Evolutionary conservation across 177 flowering plant species (phyloP).

Genomic region (Vitis hybrid): DNA sequence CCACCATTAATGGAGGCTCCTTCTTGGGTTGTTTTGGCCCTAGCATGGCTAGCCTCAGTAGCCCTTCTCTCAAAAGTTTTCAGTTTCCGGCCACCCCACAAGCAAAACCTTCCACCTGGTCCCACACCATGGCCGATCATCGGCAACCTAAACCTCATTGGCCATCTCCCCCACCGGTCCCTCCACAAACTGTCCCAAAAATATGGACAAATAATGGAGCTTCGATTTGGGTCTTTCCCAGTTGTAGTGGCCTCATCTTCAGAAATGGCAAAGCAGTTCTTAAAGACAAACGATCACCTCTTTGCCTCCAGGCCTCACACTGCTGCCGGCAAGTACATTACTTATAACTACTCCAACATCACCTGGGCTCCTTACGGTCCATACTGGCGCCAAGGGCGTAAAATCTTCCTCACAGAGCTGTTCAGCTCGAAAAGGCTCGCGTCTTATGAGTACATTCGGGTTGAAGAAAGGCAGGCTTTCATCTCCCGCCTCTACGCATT

Average conservation of each 20-base stretch:
- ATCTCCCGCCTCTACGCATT: neutral
- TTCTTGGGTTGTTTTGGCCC: too few relatives aligned
- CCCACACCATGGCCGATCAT: slow-evolving; percentile 13
- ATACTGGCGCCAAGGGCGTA: too few relatives aligned
- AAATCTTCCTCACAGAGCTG: too few relatives aligned
- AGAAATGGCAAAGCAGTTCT: slow-evolving; percentile 4
- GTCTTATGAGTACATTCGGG: neutral
- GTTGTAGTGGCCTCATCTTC: slow-evolving; percentile 10
- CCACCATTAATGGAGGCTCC: too few relatives aligned
- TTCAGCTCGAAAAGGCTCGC: neutral
- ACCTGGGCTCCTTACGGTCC: too few relatives aligned
- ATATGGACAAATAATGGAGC: slow-evolving; percentile 11
- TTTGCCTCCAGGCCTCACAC: slow-evolving; percentile 6
- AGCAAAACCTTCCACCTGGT: too few relatives aligned
- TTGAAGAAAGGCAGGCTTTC: neutral
- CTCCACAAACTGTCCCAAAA: slow-evolving; percentile 10
- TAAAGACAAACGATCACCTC: slow-evolving; percentile 2
- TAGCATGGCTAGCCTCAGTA: too few relatives aligned
- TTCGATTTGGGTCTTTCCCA: slow-evolving; percentile 12
- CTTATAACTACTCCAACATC: too few relatives aligned
- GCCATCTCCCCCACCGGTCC: slow-evolving; percentile 18
- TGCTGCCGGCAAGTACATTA: slow-evolving; percentile 9
- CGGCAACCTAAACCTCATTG: slow-evolving; percentile 14
- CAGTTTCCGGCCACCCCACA: too few relatives aligned
- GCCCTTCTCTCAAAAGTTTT: too few relatives aligned